phyloP scores from a whole-genome alignment of 768 basidiomycete species.

The Rhizopogon rudus region DNA sequence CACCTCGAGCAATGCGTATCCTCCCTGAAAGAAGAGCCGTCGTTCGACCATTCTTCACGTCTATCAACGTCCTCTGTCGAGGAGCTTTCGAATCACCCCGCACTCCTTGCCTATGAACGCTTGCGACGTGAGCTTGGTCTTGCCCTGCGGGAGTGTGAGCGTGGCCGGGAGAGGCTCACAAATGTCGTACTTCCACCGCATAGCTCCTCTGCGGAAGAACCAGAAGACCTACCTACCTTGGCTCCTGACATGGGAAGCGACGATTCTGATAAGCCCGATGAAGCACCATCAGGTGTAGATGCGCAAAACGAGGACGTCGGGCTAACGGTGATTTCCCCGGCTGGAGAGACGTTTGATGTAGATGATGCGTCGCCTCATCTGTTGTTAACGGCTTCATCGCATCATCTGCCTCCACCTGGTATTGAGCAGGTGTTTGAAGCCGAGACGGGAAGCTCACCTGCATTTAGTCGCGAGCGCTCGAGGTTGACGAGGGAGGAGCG shows the following conservation, averaged over 20 bases:
- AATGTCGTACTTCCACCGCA: constrained; percentile 48
- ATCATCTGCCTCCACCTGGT: constrained; percentile 59
- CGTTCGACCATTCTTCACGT: constrained; percentile 16
- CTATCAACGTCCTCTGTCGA: constrained; percentile 14
- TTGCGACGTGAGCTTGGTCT: constrained; percentile 72
- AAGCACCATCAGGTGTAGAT: constrained; percentile 30
- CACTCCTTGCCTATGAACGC: constrained; percentile 69
- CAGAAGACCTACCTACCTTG: constrained; percentile 46
- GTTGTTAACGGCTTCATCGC: constrained; percentile 42
- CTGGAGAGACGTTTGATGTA: constrained; percentile 19
- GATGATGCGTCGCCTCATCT: constrained; percentile 60
- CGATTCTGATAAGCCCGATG: constrained; percentile 47
- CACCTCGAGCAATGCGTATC: constrained; percentile 60
- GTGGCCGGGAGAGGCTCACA: constrained; percentile 62
- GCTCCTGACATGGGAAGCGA: constrained; percentile 47
- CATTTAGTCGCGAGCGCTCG: constrained; percentile 53
- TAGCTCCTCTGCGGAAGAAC: constrained; percentile 26
- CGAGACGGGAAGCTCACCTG: constrained; percentile 33
- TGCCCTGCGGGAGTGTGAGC: constrained; percentile 78
- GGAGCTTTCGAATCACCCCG: constrained; percentile 34
- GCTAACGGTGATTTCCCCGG: constrained; percentile 12
- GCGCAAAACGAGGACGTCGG: constrained; percentile 11
- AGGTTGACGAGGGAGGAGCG: constrained; percentile 73
- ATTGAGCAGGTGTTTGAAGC: constrained; percentile 84
- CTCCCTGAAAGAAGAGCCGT: constrained; percentile 42